Conservation (phyloP, 2,329 filamentous ascomycete genomes). For the Ascosphaera pollenicola region DNA sequence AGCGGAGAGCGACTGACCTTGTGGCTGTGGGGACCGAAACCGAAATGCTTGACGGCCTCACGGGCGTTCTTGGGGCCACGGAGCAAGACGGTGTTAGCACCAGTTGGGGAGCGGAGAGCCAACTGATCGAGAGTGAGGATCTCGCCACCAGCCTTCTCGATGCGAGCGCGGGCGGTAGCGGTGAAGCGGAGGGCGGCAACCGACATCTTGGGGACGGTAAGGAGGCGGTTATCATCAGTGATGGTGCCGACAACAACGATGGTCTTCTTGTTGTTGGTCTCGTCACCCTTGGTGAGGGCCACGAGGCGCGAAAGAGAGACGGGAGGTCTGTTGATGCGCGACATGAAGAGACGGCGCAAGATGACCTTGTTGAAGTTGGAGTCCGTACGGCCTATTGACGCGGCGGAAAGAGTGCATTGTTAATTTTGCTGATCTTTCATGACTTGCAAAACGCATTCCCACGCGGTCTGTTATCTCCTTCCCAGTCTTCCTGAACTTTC, state of each 20-base stretch:
- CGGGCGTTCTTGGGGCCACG: slow-evolving; percentile 95
- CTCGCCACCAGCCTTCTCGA: slow-evolving; percentile 84
- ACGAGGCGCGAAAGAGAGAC: slow-evolving; percentile 85
- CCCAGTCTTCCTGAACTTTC: too few relatives aligned
- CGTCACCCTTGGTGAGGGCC: slow-evolving; percentile 30
- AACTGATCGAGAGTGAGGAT: slow-evolving; percentile 92
- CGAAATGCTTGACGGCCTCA: slow-evolving; percentile 98
- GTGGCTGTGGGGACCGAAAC: slow-evolving; percentile 91
- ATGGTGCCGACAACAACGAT: slow-evolving; percentile 86
- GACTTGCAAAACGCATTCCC: too few relatives aligned
- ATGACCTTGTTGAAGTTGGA: slow-evolving; percentile 97
- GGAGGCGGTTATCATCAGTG: slow-evolving; percentile 91
- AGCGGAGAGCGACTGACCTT: slow-evolving; percentile 41
- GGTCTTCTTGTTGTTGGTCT: slow-evolving; percentile 45
- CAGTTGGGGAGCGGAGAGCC: slow-evolving; percentile 81
- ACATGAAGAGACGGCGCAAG: slow-evolving; percentile 94
- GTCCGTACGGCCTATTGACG: slow-evolving; percentile 63
- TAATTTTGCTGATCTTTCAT: too few relatives aligned
- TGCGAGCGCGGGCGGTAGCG: slow-evolving; percentile 80
- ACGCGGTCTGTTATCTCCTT: too few relatives aligned
- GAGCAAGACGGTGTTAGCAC: slow-evolving; percentile 90
- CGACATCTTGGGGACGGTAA: slow-evolving; percentile 76
- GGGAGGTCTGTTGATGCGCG: slow-evolving; percentile 91
- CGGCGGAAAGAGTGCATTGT: too few relatives aligned
- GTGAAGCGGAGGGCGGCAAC: slow-evolving; percentile 95